Evolutionary conservation across 169 alveolate genomes (phyloP), one percentile per base, ranked within the genome.

Genomic region (Haemoproteus tartakovskyi): DNA sequence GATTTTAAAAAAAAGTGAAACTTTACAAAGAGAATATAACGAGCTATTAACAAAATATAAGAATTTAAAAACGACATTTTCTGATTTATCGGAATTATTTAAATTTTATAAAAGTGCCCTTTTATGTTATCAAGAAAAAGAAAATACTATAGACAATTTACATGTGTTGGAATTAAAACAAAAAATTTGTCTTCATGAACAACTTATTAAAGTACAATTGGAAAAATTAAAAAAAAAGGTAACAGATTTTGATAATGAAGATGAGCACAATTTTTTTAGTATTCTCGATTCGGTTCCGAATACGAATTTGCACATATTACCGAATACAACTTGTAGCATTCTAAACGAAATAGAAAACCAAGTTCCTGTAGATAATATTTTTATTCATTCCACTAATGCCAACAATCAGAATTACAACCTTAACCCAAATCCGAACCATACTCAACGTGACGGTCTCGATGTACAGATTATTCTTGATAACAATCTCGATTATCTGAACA

Each of bases 21-120:
- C 45, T 12, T 24, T 70, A 5, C 84, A 70, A 60, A 70, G 57
- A 37, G 84, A 70, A 70, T 70, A 70, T 48, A 63, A 70, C 22
- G 2, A 6, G 8, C 16, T 70, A 11, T 48, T 56, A 16, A 22
- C 21, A 1, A 56, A 27, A 48, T 57, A 56, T 26, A 30, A 14
- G 3, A 40, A 24, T 18, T 27, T 70, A 2, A 70, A 57, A 60
- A 63, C 54, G 0, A 41, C 37, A 18, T 70, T 18, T 48, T 2
- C 26, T 12, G 19, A 26, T 8, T 27, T 70, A 14, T 56, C 54
- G 26, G 41, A 30, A 2, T 16, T 70, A 22, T 43, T 56, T 38
- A 60, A 57, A 6, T 60, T 70, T 27, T 54, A 56, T 50, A 70
- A 56, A 56, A 54, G 29, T 43, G 62, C 30, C 2, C 59, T 36